Evolutionary conservation across 441 rosid genomes (phyloP), one percentile per base, ranked within the genome.

Genomic region (Gossypium davidsonii): DNA sequence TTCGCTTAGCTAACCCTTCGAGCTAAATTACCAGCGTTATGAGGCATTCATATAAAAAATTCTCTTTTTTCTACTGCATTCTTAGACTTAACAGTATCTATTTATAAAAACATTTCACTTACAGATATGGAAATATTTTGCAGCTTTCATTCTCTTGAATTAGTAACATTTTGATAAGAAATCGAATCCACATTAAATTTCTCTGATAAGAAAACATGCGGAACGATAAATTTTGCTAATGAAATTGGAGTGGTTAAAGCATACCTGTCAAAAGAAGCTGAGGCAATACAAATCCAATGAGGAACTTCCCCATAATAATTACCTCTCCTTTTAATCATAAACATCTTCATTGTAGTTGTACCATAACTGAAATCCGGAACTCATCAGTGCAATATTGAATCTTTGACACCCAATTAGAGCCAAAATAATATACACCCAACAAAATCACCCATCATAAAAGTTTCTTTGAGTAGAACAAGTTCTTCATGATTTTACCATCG

Each of bases 211-310:
- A 60, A 72, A 59, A 42, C 48, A 58, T 18, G 42, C 3, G 12
- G 12, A 72, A 44, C 4, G 5, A 10, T 48, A 72, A 58, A 42
- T 14, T 1, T 65, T 72, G 57, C 25, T 28, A 28, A 39, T 49
- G 46, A 15, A 74, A 42, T 12, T 39, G 62, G 56, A 66, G 74
- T 39, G 25, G 57, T 55, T 21, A 5, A 66, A 23, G 37, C 75
- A 55, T 78, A 86, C 90, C 86, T 83, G 85, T 70, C 26, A 86
- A 77, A 64, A 86, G 84, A 72, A 84, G 80, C 60, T 76, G 44
- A 59, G 86, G 86, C 85, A 86, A 79, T 14, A 82, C 78, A 74
- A 86, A 84, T 74, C 87, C 86, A 73, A 14, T 64, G 26, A 86
- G 74, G 79, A 79, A 76, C 39, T 64, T 77, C 80, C 84, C 86